phyloP scores from a whole-genome alignment of 306 rosid genomes.

The Cercis canadensis region DNA sequence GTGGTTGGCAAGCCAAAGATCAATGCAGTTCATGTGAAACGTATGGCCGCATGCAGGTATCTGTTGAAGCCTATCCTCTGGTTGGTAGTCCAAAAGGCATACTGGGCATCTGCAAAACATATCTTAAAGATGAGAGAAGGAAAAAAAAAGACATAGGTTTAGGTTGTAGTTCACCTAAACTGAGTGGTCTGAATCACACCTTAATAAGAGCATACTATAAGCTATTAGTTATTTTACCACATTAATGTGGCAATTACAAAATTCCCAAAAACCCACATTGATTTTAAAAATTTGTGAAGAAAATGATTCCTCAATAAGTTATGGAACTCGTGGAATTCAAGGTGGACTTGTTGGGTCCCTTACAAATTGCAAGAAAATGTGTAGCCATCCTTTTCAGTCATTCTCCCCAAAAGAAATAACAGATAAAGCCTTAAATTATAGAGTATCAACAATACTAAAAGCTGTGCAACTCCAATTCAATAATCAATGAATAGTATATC shows the following conservation, averaged over 20 bases:
- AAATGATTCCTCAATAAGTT: too few species aligned
- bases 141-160: constrained; percentile 20
- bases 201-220: too few species aligned
- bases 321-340: too few species aligned
- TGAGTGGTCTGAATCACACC: background rate
- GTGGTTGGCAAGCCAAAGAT: constrained; percentile 86
- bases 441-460: constrained; percentile 4
- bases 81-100: constrained; percentile 81
- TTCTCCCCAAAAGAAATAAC: too few species aligned
- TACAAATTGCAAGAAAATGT: too few species aligned
- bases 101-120: constrained; percentile 73
- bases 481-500: constrained; percentile 4
- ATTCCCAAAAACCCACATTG: too few species aligned
- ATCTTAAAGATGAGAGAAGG: constrained; percentile 19
- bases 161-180: background rate
- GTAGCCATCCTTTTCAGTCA: too few species aligned
- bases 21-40: constrained; percentile 85
- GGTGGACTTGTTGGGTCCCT: too few species aligned
- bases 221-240: too few species aligned
- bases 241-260: too few species aligned
- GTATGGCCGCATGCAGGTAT: constrained; percentile 88
- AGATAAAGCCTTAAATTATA: constrained; percentile 10
- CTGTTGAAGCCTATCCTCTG: constrained; percentile 86
- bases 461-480: constrained; percentile 8
- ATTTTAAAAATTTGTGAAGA: too few species aligned